Base-by-base conservation (phyloP, 176 grass and related monocot species). In the Alloteropsis semialata region DNA sequence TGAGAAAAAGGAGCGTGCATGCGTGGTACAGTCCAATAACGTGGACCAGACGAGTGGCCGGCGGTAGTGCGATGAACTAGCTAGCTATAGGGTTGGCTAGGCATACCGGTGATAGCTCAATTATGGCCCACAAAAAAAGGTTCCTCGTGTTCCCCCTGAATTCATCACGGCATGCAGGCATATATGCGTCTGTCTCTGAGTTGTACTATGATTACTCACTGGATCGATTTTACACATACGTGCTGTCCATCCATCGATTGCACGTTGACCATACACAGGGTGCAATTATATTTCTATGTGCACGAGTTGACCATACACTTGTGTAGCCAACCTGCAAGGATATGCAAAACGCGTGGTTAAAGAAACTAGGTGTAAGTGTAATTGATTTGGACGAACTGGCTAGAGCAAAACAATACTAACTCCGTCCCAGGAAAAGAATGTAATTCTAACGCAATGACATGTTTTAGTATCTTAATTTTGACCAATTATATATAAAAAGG, bases 221-320 rank as follows among this genome's bases (percentile, higher is more conserved):
- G 29, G 42, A 65, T 50, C 16, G 69, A 73, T 85, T 65, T 84
- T 65, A 65, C 71, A 53, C 59, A 45, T 76, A 76, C 49, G 71
- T 84, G 82, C 36, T 57, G 27, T 57, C 63, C 50, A 85, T 57
- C 54, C 69, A 77, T 85, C 65, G 50, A 84, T 84, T 44, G 22
- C 68, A 14, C 38, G 27, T 85, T 85, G 83, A 85, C 74, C 39
- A 48, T 2, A 39, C 42, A 32, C 39, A 1, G 0, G 54, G 75
- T 42, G 76, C 29, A 64, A 78, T 78, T 48, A 78, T 78, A 62
- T 33, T 22, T 54, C 46, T 74, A 74, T 22, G 8, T 18, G 71
- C 71, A 74, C 48, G 48, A 13, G 44, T 53, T 74, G 70, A 51
- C 43, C 15, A 29, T 22, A 22, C 18, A 66, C 18, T 21, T 0